These are phyloP conservation scores for Medicago arabica DNA, from an alignment of 306 rosid species.

Conservation along the genomic window DNA sequence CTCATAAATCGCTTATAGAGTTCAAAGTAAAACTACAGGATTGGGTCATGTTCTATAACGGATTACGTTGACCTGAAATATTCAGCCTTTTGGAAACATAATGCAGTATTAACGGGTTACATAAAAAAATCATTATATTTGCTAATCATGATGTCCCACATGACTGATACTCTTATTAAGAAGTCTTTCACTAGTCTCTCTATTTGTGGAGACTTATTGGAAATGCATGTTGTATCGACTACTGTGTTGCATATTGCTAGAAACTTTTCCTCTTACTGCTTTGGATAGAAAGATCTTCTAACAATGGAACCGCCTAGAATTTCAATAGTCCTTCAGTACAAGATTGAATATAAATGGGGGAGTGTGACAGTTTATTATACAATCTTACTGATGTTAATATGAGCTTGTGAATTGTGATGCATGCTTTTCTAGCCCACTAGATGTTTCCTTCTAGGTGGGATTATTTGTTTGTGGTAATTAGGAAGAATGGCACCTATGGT, in stretches of 20 bases:
- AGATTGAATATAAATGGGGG: slow-evolving; percentile 23
- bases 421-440: slow-evolving; percentile 17
- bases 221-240: slow-evolving; percentile 25
- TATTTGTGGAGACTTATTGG: slow-evolving; percentile 25
- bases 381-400: slow-evolving; percentile 11
- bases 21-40: slow-evolving; percentile 22
- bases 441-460: slow-evolving; percentile 18
- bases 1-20: slow-evolving; percentile 12
- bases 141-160: slow-evolving; percentile 11
- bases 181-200: slow-evolving; percentile 10
- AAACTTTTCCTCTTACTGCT: slow-evolving; percentile 6
- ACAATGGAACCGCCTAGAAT: background rate
- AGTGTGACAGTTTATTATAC: slow-evolving; percentile 13
- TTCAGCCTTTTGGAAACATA: slow-evolving; percentile 19
- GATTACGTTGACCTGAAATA: slow-evolving; percentile 23
- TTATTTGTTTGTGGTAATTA: slow-evolving; percentile 23
- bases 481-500: slow-evolving; percentile 24
- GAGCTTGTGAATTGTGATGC: slow-evolving; percentile 27
- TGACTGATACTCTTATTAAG: slow-evolving; percentile 25
- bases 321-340: slow-evolving; percentile 9
- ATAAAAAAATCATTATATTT: background rate
- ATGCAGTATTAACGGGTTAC: slow-evolving; percentile 23
- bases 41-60: slow-evolving; percentile 10
- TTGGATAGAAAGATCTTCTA: slow-evolving; percentile 24
- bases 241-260: slow-evolving; percentile 25